A percentile compares a stretch with the other conserved stretches of the same genome.
Conservation (phyloP, 192 early-diverging fungal genomes). For the Thoreauomyces humboldtii region DNA sequence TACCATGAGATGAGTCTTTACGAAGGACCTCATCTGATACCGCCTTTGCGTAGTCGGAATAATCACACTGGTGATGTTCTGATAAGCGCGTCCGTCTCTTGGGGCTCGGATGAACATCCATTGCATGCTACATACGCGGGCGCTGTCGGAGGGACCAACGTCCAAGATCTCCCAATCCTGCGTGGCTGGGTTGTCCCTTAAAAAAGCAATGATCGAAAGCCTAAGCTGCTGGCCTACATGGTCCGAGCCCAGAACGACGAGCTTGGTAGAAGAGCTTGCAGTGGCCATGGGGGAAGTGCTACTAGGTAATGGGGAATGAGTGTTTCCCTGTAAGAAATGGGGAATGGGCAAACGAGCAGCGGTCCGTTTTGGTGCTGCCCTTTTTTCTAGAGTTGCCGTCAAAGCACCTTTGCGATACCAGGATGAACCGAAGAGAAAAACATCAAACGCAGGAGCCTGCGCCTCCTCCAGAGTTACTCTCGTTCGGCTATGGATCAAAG, state of each 20-base stretch:
- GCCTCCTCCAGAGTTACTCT: no score
- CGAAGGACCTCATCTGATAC: conserved; percentile 19
- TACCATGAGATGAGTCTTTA: conserved; percentile 5
- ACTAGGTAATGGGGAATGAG: no score
- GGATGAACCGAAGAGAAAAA: no score
- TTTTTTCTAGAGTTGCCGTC: no score
- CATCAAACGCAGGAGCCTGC: no score
- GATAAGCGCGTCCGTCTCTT: background rate
- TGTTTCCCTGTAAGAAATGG: no score
- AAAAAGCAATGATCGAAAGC: conserved; percentile 16
- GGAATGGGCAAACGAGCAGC: no score
- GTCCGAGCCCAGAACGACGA: conserved; percentile 31
- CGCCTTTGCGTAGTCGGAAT: conserved; percentile 31
- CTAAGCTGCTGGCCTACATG: conserved; percentile 30
- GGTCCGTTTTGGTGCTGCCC: no score
- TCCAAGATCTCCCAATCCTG: conserved; percentile 23
- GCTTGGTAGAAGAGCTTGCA: conserved; percentile 1
- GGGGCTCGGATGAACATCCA: background rate
- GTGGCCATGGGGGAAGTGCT: background rate
- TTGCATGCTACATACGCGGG: conserved; percentile 6
- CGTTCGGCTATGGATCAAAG: no score
- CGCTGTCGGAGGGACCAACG: conserved; percentile 7
- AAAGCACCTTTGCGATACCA: no score
- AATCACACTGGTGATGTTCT: conserved; percentile 22
- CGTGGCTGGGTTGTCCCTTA: background rate